Evolutionary conservation across 1,284 basidiomycete genomes (phyloP).

Genomic region (Grifola frondosa): DNA sequence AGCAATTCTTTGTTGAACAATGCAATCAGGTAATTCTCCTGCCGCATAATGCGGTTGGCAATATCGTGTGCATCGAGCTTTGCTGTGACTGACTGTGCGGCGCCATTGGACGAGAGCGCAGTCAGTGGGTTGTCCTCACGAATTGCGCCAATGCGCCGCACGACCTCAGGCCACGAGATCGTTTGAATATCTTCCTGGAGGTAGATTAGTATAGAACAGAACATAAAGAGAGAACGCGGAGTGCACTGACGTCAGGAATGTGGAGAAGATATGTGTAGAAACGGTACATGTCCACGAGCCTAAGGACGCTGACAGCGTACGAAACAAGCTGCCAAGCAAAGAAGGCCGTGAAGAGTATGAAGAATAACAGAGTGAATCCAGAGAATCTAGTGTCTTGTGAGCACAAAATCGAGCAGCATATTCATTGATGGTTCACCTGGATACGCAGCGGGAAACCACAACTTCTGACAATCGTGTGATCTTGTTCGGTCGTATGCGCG

Average conservation of each 20-base stretch:
- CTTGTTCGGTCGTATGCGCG: conserved; percentile 63
- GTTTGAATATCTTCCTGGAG: conserved; percentile 92
- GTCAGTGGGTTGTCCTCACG: conserved; percentile 90
- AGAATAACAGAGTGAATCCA: conserved; percentile 79
- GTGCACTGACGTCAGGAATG: conserved; percentile 74
- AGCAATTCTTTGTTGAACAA: conserved; percentile 96
- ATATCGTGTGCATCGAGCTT: conserved; percentile 97
- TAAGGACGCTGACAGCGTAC: conserved; percentile 65
- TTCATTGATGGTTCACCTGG: conserved; percentile 54
- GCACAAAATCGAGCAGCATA: conserved; percentile 12
- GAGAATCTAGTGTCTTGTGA: conserved; percentile 60
- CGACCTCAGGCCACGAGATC: conserved; percentile 94
- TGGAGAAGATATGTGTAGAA: conserved; percentile 83
- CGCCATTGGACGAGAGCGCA: conserved; percentile 69
- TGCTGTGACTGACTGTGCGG: conserved; percentile 54
- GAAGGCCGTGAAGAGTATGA: conserved; percentile 77
- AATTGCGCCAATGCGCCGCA: conserved; percentile 84
- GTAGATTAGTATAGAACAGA: conserved; percentile 1
- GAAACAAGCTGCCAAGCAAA: conserved; percentile 75
- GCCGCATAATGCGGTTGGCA: conserved; percentile 94
- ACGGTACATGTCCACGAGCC: conserved; percentile 88
- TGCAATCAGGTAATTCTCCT: conserved; percentile 98
- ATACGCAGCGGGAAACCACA: conserved; percentile 78
- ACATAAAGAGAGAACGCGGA: conserved; percentile 22
- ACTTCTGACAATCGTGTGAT: conserved; percentile 74